A percentile compares a stretch with the other conserved stretches of the same genome.
Conservation (phyloP, 2,329 filamentous ascomycete genomes). For the Polychaeton citri region DNA sequence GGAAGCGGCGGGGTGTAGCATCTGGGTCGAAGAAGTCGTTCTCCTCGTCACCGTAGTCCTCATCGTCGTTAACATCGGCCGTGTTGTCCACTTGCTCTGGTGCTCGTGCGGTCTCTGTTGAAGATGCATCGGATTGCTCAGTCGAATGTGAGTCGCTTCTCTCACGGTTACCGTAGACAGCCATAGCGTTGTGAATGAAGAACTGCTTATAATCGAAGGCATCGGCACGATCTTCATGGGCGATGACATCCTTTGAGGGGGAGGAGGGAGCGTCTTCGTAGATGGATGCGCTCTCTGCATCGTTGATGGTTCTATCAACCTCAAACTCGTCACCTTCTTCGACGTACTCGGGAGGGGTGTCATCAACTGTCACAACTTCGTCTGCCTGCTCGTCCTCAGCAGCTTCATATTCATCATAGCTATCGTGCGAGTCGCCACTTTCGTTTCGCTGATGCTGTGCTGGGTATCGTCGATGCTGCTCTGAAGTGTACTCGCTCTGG, state of each 20-base stretch:
- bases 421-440: neutral
- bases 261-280: constrained; percentile 30
- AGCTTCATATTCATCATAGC: neutral
- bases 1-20: constrained; percentile 4
- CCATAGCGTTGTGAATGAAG: constrained; percentile 85
- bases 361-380: neutral
- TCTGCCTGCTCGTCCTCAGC: neutral
- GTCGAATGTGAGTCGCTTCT: constrained; percentile 11
- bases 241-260: constrained; percentile 17
- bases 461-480: neutral
- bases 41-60: constrained; percentile 9
- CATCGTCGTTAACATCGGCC: constrained; percentile 5
- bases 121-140: constrained; percentile 27
- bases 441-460: neutral
- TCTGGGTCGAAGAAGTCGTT: constrained; percentile 8
- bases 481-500: no score
- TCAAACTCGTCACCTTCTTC: neutral
- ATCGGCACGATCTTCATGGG: constrained; percentile 86
- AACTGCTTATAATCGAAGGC: constrained; percentile 96
- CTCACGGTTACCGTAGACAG: constrained; percentile 50
- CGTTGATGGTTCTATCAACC: constrained; percentile 7
- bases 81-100: constrained; percentile 4
- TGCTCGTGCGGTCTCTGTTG: constrained; percentile 36
- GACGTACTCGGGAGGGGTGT: neutral
- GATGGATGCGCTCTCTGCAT: constrained; percentile 18